A percentile compares a stretch with the other conserved stretches of the same genome.
phyloP scores from a whole-genome alignment of 495 filamentous ascomycete genomes.

The Aspergillus campestris region DNA sequence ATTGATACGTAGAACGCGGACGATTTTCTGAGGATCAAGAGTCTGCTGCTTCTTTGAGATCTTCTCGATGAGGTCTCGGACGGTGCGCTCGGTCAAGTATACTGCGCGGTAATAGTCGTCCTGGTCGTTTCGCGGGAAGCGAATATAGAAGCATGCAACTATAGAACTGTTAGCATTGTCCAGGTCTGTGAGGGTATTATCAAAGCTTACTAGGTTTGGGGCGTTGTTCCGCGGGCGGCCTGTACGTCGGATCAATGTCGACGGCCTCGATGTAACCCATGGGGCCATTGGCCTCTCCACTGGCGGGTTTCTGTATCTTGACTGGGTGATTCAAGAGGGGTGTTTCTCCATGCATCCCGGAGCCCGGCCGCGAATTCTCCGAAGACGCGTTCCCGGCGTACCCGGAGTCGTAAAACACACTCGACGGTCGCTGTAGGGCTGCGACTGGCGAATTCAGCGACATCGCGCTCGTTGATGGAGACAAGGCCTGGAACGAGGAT shows the following conservation, averaged over 20 bases:
- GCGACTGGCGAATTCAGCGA: constrained; percentile 39
- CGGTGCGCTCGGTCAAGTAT: constrained; percentile 70
- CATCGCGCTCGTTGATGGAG: constrained; percentile 49
- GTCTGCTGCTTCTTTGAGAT: constrained; percentile 66
- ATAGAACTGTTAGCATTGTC: constrained; percentile 12
- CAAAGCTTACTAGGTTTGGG: constrained; percentile 55
- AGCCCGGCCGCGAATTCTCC: constrained; percentile 10
- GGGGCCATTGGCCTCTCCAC: constrained; percentile 39
- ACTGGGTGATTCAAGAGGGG: constrained; percentile 24
- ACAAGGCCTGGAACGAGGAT: constrained; percentile 43
- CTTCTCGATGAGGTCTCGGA: constrained; percentile 57
- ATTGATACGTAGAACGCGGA: constrained; percentile 62
- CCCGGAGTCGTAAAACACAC: constrained; percentile 15
- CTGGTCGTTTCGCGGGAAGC: constrained; percentile 46
- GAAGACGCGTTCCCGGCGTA: constrained; percentile 10
- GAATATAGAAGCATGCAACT: constrained; percentile 86
- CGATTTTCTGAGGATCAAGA: constrained; percentile 59
- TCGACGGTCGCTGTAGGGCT: constrained; percentile 3
- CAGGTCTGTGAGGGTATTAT: neutral
- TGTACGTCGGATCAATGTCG: constrained; percentile 78
- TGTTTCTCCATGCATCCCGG: constrained; percentile 10
- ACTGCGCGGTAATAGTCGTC: constrained; percentile 74
- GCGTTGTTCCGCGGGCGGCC: constrained; percentile 63
- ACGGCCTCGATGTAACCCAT: constrained; percentile 86
- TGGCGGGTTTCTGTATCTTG: constrained; percentile 36